Evolutionary conservation across 345 rosid genomes (phyloP).

Genomic region (Eucalyptus fibrosa): DNA sequence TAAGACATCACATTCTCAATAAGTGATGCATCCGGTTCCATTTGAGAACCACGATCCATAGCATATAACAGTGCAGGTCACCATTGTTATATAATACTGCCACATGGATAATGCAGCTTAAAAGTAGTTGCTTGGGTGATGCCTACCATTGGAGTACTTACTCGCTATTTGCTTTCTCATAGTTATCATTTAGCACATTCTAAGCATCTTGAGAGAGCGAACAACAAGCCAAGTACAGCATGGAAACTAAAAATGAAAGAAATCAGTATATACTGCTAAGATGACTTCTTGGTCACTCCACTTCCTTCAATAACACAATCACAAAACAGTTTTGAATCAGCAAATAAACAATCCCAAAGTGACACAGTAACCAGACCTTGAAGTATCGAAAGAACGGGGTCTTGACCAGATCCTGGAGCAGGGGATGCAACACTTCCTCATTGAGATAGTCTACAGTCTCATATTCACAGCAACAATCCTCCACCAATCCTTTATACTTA

Average conservation of each 20-base stretch:
- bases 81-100: not conserved
- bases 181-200: not conserved
- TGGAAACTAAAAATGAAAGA: not conserved
- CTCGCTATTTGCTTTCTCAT: not conserved
- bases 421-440: conserved; percentile 55
- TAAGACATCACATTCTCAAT: not conserved
- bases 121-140: not conserved
- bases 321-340: not conserved
- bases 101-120: not conserved
- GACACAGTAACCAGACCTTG: conserved; percentile 35
- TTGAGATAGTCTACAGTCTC: conserved; percentile 72
- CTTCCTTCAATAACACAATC: not conserved
- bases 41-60: not conserved
- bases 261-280: not conserved
- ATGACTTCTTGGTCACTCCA: not conserved
- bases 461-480: conserved; percentile 92
- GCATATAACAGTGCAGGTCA: not conserved
- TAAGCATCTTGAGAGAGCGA: not conserved
- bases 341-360: not conserved
- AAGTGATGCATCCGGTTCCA: not conserved
- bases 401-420: conserved; percentile 67
- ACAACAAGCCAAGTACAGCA: not conserved
- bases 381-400: conserved; percentile 82
- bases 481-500: conserved; percentile 58
- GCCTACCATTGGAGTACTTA: not conserved